These are phyloP conservation scores for Tanacetum coccineum DNA, from an alignment of 129 eudicot genomes.

Conservation along the genomic window DNA sequence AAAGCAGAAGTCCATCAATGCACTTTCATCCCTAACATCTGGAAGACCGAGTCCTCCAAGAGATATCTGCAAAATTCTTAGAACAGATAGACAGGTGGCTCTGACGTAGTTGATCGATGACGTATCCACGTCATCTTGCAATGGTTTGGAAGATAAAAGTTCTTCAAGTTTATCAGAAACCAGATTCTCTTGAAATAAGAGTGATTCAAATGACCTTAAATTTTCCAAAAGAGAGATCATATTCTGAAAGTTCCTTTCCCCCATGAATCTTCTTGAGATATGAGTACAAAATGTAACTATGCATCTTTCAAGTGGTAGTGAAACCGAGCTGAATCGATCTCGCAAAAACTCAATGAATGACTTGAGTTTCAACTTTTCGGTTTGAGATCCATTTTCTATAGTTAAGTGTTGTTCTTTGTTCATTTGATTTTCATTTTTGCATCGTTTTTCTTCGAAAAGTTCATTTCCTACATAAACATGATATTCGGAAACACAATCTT, in stretches of 20 bases:
- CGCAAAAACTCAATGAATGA: conserved; percentile 48
- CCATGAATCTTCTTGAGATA: conserved; percentile 43
- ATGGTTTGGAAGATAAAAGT: conserved; percentile 23
- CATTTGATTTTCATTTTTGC: conserved; percentile 7
- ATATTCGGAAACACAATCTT: conserved; percentile 47
- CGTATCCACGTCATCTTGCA: neutral
- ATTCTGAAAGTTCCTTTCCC: conserved; percentile 25
- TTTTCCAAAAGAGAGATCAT: conserved; percentile 25
- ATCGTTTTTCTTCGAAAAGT: conserved; percentile 15
- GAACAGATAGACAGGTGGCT: neutral
- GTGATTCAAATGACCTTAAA: conserved; percentile 33
- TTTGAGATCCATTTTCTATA: conserved; percentile 16
- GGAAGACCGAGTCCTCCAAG: conserved; percentile 4
- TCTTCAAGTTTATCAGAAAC: conserved; percentile 36
- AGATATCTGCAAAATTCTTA: neutral
- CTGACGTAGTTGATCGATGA: neutral
- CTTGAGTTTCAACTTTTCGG: conserved; percentile 4
- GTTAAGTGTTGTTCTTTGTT: neutral
- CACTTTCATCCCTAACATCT: neutral
- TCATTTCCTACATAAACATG: conserved; percentile 40
- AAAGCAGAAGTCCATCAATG: conserved; percentile 34
- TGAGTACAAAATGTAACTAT: conserved; percentile 46
- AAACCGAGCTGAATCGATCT: conserved; percentile 32
- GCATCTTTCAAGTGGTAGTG: conserved; percentile 41
- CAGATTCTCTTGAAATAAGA: conserved; percentile 38